Evolutionary conservation across 495 filamentous ascomycete genomes (phyloP).

Genomic region (Podospora conica): DNA sequence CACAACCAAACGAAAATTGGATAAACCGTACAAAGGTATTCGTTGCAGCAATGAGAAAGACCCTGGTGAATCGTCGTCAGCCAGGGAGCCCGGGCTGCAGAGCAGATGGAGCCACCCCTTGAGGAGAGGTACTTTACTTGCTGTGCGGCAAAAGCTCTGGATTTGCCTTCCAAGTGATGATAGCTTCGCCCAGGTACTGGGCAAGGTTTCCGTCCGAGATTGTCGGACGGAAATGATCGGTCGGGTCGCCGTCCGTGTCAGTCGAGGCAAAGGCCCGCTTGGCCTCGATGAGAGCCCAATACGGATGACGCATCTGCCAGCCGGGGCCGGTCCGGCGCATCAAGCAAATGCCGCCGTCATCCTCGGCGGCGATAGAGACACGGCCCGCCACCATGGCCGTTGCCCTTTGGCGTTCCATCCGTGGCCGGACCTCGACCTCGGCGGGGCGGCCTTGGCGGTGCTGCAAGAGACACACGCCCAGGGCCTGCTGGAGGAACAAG

Average conservation of each 20-base stretch:
- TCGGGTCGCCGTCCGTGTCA: not conserved
- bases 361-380: constrained; percentile 3
- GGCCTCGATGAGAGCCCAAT: constrained; percentile 24
- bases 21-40: constrained; percentile 3
- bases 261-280: not conserved
- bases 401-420: constrained; percentile 2
- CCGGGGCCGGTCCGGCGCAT: not conserved
- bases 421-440: not conserved
- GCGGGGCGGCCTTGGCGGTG: not conserved
- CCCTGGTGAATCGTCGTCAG: not conserved
- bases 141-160: not conserved
- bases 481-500: constrained; percentile 3
- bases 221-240: not conserved
- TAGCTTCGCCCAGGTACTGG: constrained; percentile 1
- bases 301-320: constrained; percentile 4
- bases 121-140: too few species aligned
- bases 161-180: constrained; percentile 5
- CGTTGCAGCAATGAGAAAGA: not conserved
- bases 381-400: not conserved
- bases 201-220: constrained; percentile 1
- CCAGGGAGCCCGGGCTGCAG: not conserved
- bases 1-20: constrained; percentile 1
- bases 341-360: constrained; percentile 5
- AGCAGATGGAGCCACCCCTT: not conserved
- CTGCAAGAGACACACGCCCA: constrained; percentile 8